Evolutionary conservation across 1,284 basidiomycete genomes (phyloP), one percentile per base, ranked within the genome.

Genomic region (Fomitopsis betulina): DNA sequence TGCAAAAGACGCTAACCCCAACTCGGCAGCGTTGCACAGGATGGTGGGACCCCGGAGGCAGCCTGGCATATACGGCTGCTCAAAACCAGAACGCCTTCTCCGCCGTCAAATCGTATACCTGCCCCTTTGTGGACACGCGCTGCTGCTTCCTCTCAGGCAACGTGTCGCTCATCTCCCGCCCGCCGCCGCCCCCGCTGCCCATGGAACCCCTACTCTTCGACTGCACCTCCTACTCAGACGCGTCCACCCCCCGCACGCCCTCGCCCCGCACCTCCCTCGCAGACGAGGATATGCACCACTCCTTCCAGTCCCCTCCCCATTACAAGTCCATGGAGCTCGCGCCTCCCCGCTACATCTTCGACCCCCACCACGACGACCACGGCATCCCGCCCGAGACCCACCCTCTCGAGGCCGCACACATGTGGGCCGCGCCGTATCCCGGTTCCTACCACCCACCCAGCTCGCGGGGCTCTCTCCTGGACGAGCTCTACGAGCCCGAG

Each of bases 211-310:
- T 80, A 65, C 72, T 75, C 59, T 87, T 85, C 72, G 85, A 87
- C 75, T 72, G 76, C 73, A 75, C 81, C 61, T 78, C 83, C 64
- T 84, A 83, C 75, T 81, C 81, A 53, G 81, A 85, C 74, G 78
- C 81, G 53, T 82, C 86, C 60, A 80, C 86, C 2, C 87, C 87
- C 5, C 81, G 86, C 58, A 89, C 87, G 0, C 87, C 87, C 2
- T 87, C 86, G 1, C 87, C 87, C 5, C 76, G 73, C 60, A 69
- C 70, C 51, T 70, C 72, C 60, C 57, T 72, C 60, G 67, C 63
- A 54, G 70, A 73, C 43, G 65, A 78, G 62, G 78, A 81, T 69
- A 68, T 80, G 70, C 68, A 66, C 59, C 43, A 43, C 19, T 62
- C 65, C 52, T 67, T 73, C 59, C 68, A 65, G 60, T 74, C 77